Base-by-base conservation (phyloP, 352 stramenopile species). In the Phytophthora hibernalis region DNA sequence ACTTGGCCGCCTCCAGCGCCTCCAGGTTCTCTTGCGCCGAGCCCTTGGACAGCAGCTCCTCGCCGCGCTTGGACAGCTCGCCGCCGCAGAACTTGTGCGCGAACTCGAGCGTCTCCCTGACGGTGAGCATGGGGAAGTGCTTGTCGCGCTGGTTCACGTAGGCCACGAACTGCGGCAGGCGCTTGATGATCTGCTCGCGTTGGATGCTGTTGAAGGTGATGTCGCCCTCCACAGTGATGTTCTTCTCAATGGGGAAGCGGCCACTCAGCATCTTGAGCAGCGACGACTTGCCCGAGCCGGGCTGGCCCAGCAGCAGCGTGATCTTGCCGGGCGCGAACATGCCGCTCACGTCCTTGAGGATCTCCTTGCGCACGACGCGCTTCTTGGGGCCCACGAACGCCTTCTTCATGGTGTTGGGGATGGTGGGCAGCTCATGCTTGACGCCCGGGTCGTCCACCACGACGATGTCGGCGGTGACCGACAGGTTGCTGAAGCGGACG, bases 81-180 rank as follows among this genome's bases (percentile, higher is more conserved):
- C 68, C 56, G 4, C 72, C 74, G 37, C 60, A 79, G 45, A 71
- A 83, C 18, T 44, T 30, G 62, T 85, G 63, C 0, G 81, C 74
- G 55, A 87, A 90, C 51, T 77, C 54, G 2, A 88, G 65, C 28
- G 80, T 89, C 61, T 89, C 80, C 47, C 74, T 68, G 18, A 89
- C 80, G 2, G 80, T 87, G 12, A 89, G 62, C 11, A 62, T 83
- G 4, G 80, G 71, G 15, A 77, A 83, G 54, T 89, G 80, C 31
- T 80, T 76, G 56, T 88, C 79, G 1, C 43, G 63, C 54, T 90
- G 79, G 35, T 49, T 66, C 47, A 85, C 77, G 66, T 89, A 89
- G 5, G 78, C 44, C n/a, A 71, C 53, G 40, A 83, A 65, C 53
- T 85, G 80, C 28, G 80, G 78, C 37, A 87, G 43, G 2, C 64